Evolutionary conservation across 768 basidiomycete species (phyloP), one percentile per base, ranked within the genome.

Genomic region (Calocera cornea): DNA sequence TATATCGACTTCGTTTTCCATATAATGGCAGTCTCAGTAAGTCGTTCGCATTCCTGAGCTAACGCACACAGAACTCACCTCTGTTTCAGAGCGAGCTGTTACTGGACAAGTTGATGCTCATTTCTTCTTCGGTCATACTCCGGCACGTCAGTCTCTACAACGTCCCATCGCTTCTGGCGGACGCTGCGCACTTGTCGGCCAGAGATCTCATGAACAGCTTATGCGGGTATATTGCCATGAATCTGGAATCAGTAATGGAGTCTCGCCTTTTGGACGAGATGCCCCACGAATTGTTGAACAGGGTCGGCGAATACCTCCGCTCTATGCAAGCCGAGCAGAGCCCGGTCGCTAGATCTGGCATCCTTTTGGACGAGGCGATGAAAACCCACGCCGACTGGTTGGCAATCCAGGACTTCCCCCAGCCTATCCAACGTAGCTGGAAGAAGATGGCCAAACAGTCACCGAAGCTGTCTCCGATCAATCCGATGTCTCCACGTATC

Each of bases 211-310:
- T 86, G 24, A 81, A 84, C 34, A 83, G 86, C 67, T 77, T 97
- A 38, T 85, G 92, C 75, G 83, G 80, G 29, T 97, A 92, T 76
- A 87, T 97, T 72, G 78, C 84, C 1, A 83, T 84, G 67, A 95
- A 92, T 73, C 80, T 95, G 79, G 97, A 99, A 75, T 85, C 86
- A 0, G 81, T 97, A 64, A 82, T 99, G 22, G 93, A 97, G 73
- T 81, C 80, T 36, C 83, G 83, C 19, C 83, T 95, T 72, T 82
- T 99, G 27, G 90, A 94, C 67, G 87, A 88, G 65, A 81, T 95
- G 40, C 80, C 86, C 1, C 73, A 79, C 19, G 80, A 82, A 36
- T 81, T 92, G 24, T 77, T 95, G 70, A 83, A 83, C 64, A 84
- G 87, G 70, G 82, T 99, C 7, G 80, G 87, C 1, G 72, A 76